Conservation (phyloP, 345 rosid genomes). For the Melastoma malabathricum region DNA sequence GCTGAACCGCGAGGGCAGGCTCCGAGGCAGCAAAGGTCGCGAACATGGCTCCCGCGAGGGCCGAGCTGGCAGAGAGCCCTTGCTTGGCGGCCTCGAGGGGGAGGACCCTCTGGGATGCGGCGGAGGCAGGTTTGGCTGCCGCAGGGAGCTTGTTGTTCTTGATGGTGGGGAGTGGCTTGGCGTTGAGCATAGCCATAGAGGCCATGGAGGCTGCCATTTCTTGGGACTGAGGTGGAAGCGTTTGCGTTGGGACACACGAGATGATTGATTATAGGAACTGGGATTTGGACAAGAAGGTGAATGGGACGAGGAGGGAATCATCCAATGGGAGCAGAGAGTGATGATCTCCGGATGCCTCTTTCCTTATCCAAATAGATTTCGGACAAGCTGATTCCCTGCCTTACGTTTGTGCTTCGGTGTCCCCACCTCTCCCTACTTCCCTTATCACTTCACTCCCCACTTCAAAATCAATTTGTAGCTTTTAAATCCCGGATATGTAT, state of each 20-base stretch:
- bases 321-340: constrained; percentile 14
- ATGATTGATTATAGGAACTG: too few species aligned
- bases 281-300: not conserved
- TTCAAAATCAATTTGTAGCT: too few species aligned
- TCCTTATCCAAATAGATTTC: too few species aligned
- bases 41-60: constrained; percentile 79
- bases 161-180: constrained; percentile 39
- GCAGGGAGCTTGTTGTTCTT: constrained; percentile 19
- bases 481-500: too few species aligned
- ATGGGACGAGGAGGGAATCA: constrained; percentile 12
- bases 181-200: constrained; percentile 44
- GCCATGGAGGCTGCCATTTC: constrained; percentile 54
- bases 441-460: too few species aligned
- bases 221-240: too few species aligned
- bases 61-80: constrained; percentile 22
- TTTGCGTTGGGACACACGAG: too few species aligned
- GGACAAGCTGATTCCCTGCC: too few species aligned
- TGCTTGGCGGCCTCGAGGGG: constrained; percentile 10
- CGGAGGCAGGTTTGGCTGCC: constrained; percentile 21
- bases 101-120: constrained; percentile 21
- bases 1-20: constrained; percentile 85
- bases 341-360: not conserved
- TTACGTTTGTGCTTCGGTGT: too few species aligned
- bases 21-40: constrained; percentile 51
- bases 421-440: constrained; percentile 7